phyloP scores from a whole-genome alignment of 2,329 filamentous ascomycete species.

The Fusarium tupiense region DNA sequence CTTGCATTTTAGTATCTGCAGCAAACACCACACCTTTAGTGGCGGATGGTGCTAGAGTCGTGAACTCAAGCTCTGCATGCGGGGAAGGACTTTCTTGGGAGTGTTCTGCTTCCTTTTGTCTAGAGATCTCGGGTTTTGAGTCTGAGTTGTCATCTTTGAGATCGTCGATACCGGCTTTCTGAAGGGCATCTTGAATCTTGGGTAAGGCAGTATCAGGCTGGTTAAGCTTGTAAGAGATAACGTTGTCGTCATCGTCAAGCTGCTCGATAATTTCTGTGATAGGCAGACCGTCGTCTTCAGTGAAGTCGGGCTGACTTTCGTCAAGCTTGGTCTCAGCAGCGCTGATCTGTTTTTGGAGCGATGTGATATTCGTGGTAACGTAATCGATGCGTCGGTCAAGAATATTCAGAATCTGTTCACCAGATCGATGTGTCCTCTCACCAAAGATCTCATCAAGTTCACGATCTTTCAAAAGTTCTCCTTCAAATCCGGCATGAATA shows the following conservation, averaged over 20 bases:
- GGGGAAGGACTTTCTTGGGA: neutral
- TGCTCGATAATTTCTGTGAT: conserved; percentile 93
- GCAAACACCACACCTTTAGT: conserved; percentile 73
- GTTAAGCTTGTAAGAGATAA: conserved; percentile 74
- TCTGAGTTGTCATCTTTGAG: conserved; percentile 37
- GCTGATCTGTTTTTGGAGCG: conserved; percentile 77
- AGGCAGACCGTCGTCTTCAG: conserved; percentile 76
- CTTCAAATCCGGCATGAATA: conserved; percentile 68
- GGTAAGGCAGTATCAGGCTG: conserved; percentile 74
- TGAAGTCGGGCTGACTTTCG: conserved; percentile 68
- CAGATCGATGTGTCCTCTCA: conserved; percentile 40
- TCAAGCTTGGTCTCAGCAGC: conserved; percentile 75
- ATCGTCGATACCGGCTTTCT: conserved; percentile 77
- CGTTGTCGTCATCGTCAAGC: conserved; percentile 88
- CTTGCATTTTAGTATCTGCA: conserved; percentile 64
- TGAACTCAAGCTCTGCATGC: neutral
- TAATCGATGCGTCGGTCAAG: conserved; percentile 84
- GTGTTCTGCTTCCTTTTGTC: neutral
- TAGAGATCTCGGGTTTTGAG: neutral
- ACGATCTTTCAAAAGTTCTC: conserved; percentile 68
- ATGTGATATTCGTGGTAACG: conserved; percentile 81
- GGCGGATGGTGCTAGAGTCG: conserved; percentile 5
- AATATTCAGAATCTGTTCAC: conserved; percentile 66
- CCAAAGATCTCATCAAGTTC: conserved; percentile 62
- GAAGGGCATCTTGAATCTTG: conserved; percentile 75